Percentiles rank a stretch among this genome's conserved stretches.
phyloP scores from a whole-genome alignment of 495 filamentous ascomycete genomes.

The Lophiotrema nucula region DNA sequence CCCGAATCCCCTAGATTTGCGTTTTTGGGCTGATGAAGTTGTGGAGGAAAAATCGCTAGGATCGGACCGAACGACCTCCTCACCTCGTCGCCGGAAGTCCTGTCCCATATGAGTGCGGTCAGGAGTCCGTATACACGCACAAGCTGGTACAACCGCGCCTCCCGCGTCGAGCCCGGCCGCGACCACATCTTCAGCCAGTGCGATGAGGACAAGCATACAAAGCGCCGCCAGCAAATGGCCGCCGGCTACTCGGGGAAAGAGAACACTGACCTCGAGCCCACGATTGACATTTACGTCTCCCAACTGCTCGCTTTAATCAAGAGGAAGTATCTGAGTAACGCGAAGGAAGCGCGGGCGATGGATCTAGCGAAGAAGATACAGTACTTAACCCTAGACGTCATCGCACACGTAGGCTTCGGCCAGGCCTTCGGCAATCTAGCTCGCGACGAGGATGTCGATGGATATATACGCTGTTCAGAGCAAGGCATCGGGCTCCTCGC shows the following conservation, averaged over 20 bases:
- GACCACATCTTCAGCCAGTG: constrained; percentile 27
- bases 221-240: constrained; percentile 18
- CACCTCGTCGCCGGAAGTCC: constrained; percentile 33
- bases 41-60: constrained; percentile 29
- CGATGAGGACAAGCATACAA: constrained; percentile 29
- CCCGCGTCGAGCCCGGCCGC: constrained; percentile 13
- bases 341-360: background rate
- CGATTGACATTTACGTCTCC: background rate
- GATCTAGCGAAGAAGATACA: constrained; percentile 45
- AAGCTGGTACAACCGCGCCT: background rate
- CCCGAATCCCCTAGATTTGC: background rate
- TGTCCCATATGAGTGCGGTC: constrained; percentile 31
- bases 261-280: background rate
- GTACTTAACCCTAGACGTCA: constrained; percentile 49
- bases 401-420: constrained; percentile 46
- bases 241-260: constrained; percentile 3
- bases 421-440: constrained; percentile 43
- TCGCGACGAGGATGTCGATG: background rate
- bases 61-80: constrained; percentile 35
- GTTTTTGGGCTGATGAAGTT: too few relatives aligned
- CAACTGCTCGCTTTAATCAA: background rate
- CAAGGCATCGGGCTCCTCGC: constrained; percentile 25
- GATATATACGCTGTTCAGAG: background rate
- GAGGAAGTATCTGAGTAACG: background rate
- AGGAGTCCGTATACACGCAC: background rate